A percentile compares a stretch with the other conserved stretches of the same genome.
Evolutionary conservation across 768 basidiomycete genomes (phyloP).

Genomic region (Rhodotorula paludigena): DNA sequence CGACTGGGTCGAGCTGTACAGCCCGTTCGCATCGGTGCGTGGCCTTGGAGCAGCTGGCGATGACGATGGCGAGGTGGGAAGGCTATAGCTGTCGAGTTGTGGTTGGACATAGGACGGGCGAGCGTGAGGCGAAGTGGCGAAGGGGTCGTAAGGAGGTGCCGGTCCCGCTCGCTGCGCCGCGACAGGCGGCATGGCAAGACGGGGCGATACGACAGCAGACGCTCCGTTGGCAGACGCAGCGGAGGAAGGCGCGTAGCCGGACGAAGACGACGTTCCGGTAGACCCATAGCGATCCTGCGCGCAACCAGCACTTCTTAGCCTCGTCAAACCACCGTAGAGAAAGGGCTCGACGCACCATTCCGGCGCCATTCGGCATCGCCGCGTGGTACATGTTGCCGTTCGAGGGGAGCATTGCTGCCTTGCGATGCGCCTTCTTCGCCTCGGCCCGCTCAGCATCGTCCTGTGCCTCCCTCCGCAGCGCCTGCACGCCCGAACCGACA

Average conservation of each 20-base stretch:
- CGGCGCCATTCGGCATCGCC: background rate
- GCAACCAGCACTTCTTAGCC: no score
- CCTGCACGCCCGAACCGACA: constrained; percentile 30
- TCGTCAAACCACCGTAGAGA: background rate
- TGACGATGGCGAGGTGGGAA: background rate
- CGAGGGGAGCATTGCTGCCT: constrained; percentile 13
- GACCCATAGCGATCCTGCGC: constrained; percentile 1
- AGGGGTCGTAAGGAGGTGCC: constrained; percentile 25
- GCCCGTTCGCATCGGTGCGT: constrained; percentile 12
- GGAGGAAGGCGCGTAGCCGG: no score
- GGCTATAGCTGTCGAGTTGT: background rate
- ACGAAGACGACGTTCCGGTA: background rate
- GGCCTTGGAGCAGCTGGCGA: background rate
- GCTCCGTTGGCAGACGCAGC: background rate
- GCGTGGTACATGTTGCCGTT: background rate
- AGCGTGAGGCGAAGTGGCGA: background rate
- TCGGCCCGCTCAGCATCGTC: background rate
- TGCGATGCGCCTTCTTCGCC: constrained; percentile 26
- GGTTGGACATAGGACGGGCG: constrained; percentile 13
- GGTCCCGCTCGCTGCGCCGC: constrained; percentile 23
- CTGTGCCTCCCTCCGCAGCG: constrained; percentile 9
- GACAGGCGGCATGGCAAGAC: constrained; percentile 31
- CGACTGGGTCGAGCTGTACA: background rate
- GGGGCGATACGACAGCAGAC: constrained; percentile 23
- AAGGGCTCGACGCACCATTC: background rate